Percentiles rank a stretch among this genome's conserved stretches.
Conservation (phyloP, 768 basidiomycete genomes). For the Suillus sp. region DNA sequence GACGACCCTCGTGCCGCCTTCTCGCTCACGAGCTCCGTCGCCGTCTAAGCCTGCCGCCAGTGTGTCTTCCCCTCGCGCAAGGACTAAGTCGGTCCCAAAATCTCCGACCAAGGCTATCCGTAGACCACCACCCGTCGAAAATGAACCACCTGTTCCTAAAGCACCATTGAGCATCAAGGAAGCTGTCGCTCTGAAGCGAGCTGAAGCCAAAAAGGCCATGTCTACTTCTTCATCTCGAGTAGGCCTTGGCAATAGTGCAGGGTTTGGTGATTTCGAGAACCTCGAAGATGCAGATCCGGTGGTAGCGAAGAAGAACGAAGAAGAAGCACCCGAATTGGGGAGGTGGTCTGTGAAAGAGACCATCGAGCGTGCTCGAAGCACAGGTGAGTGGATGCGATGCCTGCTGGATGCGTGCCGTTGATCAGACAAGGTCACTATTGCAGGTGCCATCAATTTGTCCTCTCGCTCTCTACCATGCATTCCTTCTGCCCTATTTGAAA, state of each 20-base stretch:
- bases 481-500: conserved; percentile 77
- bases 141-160: conserved; percentile 34
- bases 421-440: conserved; percentile 44
- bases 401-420: conserved; percentile 43
- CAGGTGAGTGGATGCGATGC: conserved; percentile 55
- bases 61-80: conserved; percentile 30
- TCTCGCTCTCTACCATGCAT: conserved; percentile 73
- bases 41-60: conserved; percentile 33
- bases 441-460: conserved; percentile 76
- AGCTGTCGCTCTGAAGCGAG: conserved; percentile 76
- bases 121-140: conserved; percentile 22
- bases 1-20: conserved; percentile 27
- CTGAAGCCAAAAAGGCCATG: conserved; percentile 69
- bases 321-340: conserved; percentile 52
- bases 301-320: conserved; percentile 40
- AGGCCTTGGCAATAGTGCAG: conserved; percentile 15
- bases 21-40: conserved; percentile 36
- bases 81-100: conserved; percentile 41
- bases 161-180: conserved; percentile 61
- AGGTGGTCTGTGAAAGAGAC: conserved; percentile 70
- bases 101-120: conserved; percentile 35
- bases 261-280: conserved; percentile 39
- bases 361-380: conserved; percentile 75
- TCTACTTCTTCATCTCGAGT: conserved; percentile 28
- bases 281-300: conserved; percentile 47